These are phyloP conservation scores for Dryas alaskensis DNA, from an alignment of 306 rosid species.

Conservation along the genomic window DNA sequence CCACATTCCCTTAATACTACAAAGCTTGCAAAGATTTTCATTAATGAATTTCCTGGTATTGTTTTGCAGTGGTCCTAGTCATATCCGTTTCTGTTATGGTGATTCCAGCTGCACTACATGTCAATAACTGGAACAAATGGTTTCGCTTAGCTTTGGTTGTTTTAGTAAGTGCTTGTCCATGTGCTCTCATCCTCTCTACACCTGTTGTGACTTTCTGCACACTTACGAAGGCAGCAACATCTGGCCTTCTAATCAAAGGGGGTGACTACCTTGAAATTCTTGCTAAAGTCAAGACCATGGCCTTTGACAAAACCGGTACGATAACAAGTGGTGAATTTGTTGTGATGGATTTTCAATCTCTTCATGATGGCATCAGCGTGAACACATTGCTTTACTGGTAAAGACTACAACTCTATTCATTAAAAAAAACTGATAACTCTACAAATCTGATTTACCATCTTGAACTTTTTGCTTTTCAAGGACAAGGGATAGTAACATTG, in stretches of 20 bases:
- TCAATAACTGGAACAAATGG: slow-evolving; percentile 55
- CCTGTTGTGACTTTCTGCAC: slow-evolving; percentile 97
- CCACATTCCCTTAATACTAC: not conserved
- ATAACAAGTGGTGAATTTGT: slow-evolving; percentile 84
- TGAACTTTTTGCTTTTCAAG: too few species aligned
- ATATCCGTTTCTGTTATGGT: slow-evolving; percentile 53
- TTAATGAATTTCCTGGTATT: not conserved
- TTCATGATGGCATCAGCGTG: slow-evolving; percentile 53
- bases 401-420: slow-evolving; percentile 13
- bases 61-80: slow-evolving; percentile 59
- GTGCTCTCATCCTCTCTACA: slow-evolving; percentile 87
- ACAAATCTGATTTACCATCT: too few species aligned
- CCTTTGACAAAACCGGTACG: slow-evolving; percentile 96
- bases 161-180: slow-evolving; percentile 92
- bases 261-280: slow-evolving; percentile 79
- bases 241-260: slow-evolving; percentile 92
- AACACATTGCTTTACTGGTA: slow-evolving; percentile 76
- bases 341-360: slow-evolving; percentile 62
- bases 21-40: not conserved
- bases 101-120: slow-evolving; percentile 51
- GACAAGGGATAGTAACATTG: too few species aligned
- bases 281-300: slow-evolving; percentile 65
- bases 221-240: slow-evolving; percentile 80
- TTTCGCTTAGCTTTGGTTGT: slow-evolving; percentile 83
- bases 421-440: too few species aligned